phyloP scores from a whole-genome alignment of 371 early-diverging fungal genomes.

The Caulochytrium protostelioides region DNA sequence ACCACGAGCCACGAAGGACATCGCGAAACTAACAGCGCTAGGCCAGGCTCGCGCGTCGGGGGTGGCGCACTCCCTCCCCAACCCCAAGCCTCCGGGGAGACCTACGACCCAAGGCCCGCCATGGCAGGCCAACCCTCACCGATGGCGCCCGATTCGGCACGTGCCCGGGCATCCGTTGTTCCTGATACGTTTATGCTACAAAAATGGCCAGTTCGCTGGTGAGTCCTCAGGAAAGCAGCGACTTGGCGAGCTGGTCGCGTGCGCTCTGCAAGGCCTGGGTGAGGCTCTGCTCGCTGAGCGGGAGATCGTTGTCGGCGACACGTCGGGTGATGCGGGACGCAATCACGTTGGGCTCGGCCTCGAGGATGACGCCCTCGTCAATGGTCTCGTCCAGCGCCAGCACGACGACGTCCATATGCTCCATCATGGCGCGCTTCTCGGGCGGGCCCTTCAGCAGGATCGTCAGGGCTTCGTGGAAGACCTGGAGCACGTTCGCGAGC shows the following conservation, averaged over 20 bases:
- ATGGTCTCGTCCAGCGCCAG: slow-evolving; percentile 85
- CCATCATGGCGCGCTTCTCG: slow-evolving; percentile 72
- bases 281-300: slow-evolving; percentile 73
- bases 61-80: too few species aligned
- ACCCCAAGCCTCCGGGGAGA: too few species aligned
- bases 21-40: too few species aligned
- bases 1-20: too few species aligned
- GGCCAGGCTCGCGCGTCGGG: too few species aligned
- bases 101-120: too few species aligned
- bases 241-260: slow-evolving; percentile 60
- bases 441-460: slow-evolving; percentile 63
- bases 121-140: too few species aligned
- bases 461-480: slow-evolving; percentile 63
- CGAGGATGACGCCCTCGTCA: slow-evolving; percentile 70
- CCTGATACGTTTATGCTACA: too few species aligned
- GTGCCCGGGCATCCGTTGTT: too few species aligned
- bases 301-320: slow-evolving; percentile 48
- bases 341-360: slow-evolving; percentile 70
- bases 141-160: too few species aligned
- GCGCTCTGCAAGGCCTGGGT: slow-evolving; percentile 74
- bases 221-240: too few species aligned
- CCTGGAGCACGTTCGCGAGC: slow-evolving; percentile 48
- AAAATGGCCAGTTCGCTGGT: too few species aligned
- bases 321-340: slow-evolving; percentile 78
- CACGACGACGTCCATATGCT: slow-evolving; percentile 71